These are phyloP conservation scores for Lentinula aciculospora DNA, from an alignment of 768 basidiomycete species.

Conservation along the genomic window DNA sequence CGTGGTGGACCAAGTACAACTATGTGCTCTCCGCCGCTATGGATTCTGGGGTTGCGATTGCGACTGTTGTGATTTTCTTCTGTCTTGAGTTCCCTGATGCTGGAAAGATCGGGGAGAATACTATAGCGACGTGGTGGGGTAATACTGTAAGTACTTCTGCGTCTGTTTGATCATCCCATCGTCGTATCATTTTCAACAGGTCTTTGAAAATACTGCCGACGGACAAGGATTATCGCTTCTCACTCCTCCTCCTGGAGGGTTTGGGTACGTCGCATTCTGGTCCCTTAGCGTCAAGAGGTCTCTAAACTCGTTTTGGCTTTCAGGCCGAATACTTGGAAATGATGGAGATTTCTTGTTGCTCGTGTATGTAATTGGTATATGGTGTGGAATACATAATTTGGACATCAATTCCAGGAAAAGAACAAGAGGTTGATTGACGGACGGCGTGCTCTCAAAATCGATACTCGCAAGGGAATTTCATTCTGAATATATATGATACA, in stretches of 20 bases:
- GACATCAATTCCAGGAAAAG: background rate
- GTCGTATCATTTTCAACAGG: constrained; percentile 23
- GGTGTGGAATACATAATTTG: background rate
- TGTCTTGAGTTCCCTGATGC: constrained; percentile 54
- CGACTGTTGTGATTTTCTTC: constrained; percentile 45
- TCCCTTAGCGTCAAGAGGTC: constrained; percentile 12
- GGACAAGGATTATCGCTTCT: constrained; percentile 29
- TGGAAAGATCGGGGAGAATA: constrained; percentile 51
- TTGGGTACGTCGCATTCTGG: constrained; percentile 25
- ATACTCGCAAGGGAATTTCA: no score
- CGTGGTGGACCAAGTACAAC: constrained; percentile 70
- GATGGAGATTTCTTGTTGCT: background rate
- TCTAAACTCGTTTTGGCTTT: background rate
- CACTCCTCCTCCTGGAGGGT: constrained; percentile 23
- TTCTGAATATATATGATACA: background rate
- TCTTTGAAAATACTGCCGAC: constrained; percentile 30
- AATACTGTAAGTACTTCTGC: constrained; percentile 32
- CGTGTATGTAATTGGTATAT: no score
- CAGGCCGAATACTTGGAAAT: background rate
- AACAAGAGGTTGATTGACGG: no score
- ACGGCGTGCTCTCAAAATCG: no score
- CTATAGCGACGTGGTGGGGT: constrained; percentile 66
- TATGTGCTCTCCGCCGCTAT: constrained; percentile 51
- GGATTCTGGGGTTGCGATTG: constrained; percentile 47
- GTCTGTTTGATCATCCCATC: background rate